Conservation (phyloP, 2,329 filamentous ascomycete genomes). For the Monosporascus sp. region DNA sequence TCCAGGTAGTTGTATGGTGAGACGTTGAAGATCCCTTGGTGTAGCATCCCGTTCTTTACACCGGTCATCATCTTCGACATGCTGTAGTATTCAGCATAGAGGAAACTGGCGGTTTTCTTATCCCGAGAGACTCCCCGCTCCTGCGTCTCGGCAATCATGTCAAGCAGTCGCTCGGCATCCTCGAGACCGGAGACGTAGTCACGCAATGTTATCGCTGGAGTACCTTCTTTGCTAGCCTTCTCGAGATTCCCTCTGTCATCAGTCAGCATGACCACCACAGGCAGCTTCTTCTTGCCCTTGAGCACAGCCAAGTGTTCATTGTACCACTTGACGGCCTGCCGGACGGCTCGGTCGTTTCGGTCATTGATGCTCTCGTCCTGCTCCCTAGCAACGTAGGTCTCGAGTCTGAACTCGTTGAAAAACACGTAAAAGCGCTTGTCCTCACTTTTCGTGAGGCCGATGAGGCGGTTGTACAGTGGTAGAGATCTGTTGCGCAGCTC, state of each 20-base stretch:
- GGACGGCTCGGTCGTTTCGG: slow-evolving; percentile 87
- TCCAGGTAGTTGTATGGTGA: slow-evolving; percentile 98
- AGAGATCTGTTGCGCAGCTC: slow-evolving; percentile 91
- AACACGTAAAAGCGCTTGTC: slow-evolving; percentile 98
- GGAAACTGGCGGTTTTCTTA: slow-evolving; percentile 58
- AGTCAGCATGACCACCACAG: slow-evolving; percentile 85
- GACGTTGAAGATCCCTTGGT: slow-evolving; percentile 93
- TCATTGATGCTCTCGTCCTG: slow-evolving; percentile 89
- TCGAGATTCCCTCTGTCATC: slow-evolving; percentile 84
- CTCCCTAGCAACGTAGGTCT: slow-evolving; percentile 76
- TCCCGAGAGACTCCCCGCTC: slow-evolving; percentile 61
- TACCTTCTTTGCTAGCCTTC: slow-evolving; percentile 70
- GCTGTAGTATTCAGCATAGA: slow-evolving; percentile 87
- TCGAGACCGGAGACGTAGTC: slow-evolving; percentile 83
- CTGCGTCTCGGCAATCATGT: slow-evolving; percentile 84
- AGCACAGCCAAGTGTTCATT: slow-evolving; percentile 68
- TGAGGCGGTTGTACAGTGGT: slow-evolving; percentile 88
- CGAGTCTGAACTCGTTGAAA: slow-evolving; percentile 95
- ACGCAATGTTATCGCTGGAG: slow-evolving; percentile 62
- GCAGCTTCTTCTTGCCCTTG: slow-evolving; percentile 52
- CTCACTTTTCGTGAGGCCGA: slow-evolving; percentile 87
- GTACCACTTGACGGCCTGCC: slow-evolving; percentile 87
- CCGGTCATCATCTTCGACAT: slow-evolving; percentile 93
- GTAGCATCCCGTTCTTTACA: slow-evolving; percentile 78
- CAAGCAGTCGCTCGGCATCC: slow-evolving; percentile 77